Evolutionary conservation across 768 basidiomycete species (phyloP).

Genomic region (Pisolithus orientalis): DNA sequence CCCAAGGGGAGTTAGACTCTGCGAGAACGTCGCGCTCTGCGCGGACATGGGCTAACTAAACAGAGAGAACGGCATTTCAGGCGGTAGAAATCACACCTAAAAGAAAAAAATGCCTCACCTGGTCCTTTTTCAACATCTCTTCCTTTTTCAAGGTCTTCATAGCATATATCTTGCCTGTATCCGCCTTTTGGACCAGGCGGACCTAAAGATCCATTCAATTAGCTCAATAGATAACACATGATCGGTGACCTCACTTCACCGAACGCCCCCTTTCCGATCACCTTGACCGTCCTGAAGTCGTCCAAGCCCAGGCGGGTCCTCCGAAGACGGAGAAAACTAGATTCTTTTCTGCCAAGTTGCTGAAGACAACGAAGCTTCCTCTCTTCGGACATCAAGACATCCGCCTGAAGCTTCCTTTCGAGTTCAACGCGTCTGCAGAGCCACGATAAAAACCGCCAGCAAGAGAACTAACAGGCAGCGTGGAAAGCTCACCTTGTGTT

Average conservation of each 20-base stretch:
- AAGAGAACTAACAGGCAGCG: not conserved
- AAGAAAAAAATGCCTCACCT: constrained; percentile 44
- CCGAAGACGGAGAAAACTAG: constrained; percentile 78
- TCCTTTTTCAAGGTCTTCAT: constrained; percentile 98
- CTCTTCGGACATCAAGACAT: constrained; percentile 70
- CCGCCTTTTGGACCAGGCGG: constrained; percentile 90
- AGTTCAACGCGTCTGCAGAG: constrained; percentile 72
- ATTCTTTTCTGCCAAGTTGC: constrained; percentile 83
- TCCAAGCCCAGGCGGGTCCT: constrained; percentile 87
- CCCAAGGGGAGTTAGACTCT: constrained; percentile 93
- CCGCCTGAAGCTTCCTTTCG: constrained; percentile 70
- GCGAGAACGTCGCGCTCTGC: constrained; percentile 96
- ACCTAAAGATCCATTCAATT: constrained; percentile 38
- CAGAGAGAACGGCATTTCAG: not conserved
- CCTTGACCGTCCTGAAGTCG: constrained; percentile 95
- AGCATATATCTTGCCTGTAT: constrained; percentile 97
- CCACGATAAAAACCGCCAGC: constrained; percentile 1
- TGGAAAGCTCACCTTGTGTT: constrained; percentile 67
- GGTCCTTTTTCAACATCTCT: constrained; percentile 99
- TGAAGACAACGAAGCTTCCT: constrained; percentile 79
- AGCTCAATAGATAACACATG: not conserved
- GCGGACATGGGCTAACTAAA: constrained; percentile 91
- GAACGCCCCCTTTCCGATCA: constrained; percentile 98
- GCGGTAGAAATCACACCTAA: not conserved
- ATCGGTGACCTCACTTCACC: constrained; percentile 64